Conservation (phyloP, 345 rosid species). For the Aquilaria sinensis region DNA sequence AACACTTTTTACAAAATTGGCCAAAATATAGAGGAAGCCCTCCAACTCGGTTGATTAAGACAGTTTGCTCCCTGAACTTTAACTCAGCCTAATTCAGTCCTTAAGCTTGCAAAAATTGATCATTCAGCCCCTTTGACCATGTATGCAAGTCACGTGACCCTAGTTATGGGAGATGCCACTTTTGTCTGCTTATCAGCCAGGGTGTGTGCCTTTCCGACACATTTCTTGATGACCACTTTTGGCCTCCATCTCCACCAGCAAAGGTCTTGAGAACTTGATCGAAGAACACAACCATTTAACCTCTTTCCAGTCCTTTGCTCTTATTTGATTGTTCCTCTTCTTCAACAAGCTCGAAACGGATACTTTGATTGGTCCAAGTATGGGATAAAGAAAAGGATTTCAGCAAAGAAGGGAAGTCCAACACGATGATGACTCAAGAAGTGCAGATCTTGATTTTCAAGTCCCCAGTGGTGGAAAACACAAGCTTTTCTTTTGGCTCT, state of each 20-base stretch:
- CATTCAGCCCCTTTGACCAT: too few relatives aligned
- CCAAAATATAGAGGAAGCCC: too few relatives aligned
- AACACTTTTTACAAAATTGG: too few relatives aligned
- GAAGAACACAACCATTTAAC: conserved; percentile 66
- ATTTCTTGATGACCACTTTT: conserved; percentile 56
- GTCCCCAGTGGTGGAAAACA: conserved; percentile 47
- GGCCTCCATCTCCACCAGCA: conserved; percentile 61
- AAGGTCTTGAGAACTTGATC: conserved; percentile 85
- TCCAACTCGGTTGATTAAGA: too few relatives aligned
- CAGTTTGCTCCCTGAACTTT: too few relatives aligned
- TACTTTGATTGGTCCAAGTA: conserved; percentile 54
- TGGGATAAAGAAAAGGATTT: conserved; percentile 18
- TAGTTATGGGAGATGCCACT: too few relatives aligned
- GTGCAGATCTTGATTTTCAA: conserved; percentile 47
- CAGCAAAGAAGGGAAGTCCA: conserved; percentile 22
- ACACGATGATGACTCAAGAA: conserved; percentile 25
- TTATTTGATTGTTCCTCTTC: conserved; percentile 69
- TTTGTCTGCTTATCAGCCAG: too few relatives aligned
- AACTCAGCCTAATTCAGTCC: too few relatives aligned
- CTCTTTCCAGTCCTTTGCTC: conserved; percentile 22
- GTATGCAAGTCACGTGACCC: too few relatives aligned
- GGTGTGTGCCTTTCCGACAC: conserved; percentile 39
- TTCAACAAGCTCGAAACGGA: conserved; percentile 61
- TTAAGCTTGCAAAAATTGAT: too few relatives aligned
- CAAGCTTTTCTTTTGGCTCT: conserved; percentile 46